Evolutionary conservation across 106 monocot species (phyloP).

Genomic region (Dendrobium huoshanense): DNA sequence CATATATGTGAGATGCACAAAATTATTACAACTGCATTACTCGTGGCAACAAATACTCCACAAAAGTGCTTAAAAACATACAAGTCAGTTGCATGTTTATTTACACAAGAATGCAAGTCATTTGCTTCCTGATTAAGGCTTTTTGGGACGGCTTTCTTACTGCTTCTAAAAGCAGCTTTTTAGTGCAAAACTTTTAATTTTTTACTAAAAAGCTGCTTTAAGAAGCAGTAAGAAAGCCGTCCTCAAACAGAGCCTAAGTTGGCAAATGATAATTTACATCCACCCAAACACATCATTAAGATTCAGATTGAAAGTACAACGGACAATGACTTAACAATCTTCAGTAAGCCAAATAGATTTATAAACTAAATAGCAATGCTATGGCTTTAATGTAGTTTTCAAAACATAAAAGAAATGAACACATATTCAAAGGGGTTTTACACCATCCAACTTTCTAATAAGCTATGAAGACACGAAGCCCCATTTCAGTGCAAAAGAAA

Average conservation of each 20-base stretch:
- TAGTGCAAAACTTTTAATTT: no score
- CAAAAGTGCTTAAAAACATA: no score
- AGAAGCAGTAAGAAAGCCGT: no score
- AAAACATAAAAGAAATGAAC: not conserved
- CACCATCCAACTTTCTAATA: not conserved
- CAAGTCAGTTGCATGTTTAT: no score
- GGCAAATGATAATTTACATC: not conserved
- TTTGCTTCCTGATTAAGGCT: not conserved
- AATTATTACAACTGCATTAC: no score
- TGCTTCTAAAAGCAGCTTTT: no score
- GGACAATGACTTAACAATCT: not conserved
- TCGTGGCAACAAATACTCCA: no score
- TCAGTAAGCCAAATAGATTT: not conserved
- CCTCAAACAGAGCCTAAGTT: not conserved
- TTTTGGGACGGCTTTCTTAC: no score
- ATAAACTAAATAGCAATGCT: not conserved
- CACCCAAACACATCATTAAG: not conserved
- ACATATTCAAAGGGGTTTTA: not conserved
- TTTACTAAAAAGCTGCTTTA: no score
- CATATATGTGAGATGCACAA: no score
- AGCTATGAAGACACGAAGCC: not conserved
- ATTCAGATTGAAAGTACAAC: not conserved
- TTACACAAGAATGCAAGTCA: not conserved
- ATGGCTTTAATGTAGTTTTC: not conserved
- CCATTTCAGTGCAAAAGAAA: not conserved